A percentile compares a stretch with the other conserved stretches of the same genome.
Evolutionary conservation across 2,329 filamentous ascomycete genomes (phyloP).

Genomic region (Beauveria bassiana): DNA sequence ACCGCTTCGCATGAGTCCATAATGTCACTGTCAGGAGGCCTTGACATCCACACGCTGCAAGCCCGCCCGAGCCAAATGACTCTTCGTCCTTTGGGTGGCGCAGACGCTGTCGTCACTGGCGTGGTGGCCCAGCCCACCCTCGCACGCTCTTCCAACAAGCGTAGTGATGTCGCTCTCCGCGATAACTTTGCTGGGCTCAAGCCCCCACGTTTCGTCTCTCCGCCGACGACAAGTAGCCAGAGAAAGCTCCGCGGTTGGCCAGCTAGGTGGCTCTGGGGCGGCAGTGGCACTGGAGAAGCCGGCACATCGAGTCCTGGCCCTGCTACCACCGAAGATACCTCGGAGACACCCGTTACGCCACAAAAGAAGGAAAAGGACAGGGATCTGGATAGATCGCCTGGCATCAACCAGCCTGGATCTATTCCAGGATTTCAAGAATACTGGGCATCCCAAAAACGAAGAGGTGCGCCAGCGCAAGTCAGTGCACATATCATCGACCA

Average conservation of each 20-base stretch:
- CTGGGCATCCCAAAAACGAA: conserved; percentile 42
- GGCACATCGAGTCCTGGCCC: neutral
- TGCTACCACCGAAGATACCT: neutral
- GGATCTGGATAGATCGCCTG: conserved; percentile 47
- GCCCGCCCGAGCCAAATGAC: conserved; percentile 69
- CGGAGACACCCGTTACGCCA: conserved; percentile 5
- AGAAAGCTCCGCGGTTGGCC: conserved; percentile 24
- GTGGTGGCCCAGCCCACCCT: conserved; percentile 53
- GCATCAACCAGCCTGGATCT: conserved; percentile 71
- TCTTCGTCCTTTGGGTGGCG: conserved; percentile 43
- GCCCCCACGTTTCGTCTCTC: conserved; percentile 24
- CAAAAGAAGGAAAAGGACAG: conserved; percentile 24
- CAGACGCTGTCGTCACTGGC: conserved; percentile 50
- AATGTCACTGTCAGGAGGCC: conserved; percentile 75
- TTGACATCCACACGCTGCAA: conserved; percentile 82
- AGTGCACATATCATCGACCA: conserved; percentile 51
- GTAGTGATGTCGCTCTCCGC: conserved; percentile 50
- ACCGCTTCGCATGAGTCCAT: conserved; percentile 79
- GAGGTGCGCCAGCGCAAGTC: conserved; percentile 47
- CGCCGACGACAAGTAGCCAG: conserved; percentile 19
- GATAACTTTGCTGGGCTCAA: conserved; percentile 41
- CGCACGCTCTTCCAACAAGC: conserved; percentile 35
- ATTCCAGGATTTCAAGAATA: conserved; percentile 64
- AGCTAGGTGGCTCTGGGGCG: conserved; percentile 41
- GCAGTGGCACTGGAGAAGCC: conserved; percentile 29